These are phyloP conservation scores for Globisporangium emineosum DNA, from an alignment of 352 stramenopile genomes.

Conservation along the genomic window DNA sequence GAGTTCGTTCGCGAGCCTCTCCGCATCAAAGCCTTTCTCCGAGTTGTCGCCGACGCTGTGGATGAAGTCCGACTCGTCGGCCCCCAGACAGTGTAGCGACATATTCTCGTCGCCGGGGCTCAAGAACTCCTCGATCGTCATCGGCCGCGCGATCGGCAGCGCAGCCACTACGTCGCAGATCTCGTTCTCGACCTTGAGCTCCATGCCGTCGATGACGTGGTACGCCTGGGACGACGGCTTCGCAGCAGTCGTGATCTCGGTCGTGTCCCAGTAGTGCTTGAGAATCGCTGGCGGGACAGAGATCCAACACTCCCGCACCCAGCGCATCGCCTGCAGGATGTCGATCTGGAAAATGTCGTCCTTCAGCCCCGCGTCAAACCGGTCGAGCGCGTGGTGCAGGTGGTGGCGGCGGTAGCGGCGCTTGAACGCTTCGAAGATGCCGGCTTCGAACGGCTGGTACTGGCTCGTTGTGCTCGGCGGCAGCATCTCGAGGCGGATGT, in stretches of 20 bases:
- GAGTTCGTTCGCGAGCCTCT: slow-evolving; percentile 7
- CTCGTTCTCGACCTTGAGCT: slow-evolving; percentile 44
- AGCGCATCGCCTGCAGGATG: slow-evolving; percentile 49
- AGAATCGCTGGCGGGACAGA: slow-evolving; percentile 27
- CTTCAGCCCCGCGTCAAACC: slow-evolving; percentile 40
- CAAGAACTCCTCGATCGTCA: slow-evolving; percentile 50
- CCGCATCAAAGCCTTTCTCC: not conserved
- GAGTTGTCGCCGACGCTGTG: slow-evolving; percentile 20
- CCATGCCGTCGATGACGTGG: slow-evolving; percentile 31
- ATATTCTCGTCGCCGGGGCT: slow-evolving; percentile 42
- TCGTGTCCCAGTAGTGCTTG: slow-evolving; percentile 38
- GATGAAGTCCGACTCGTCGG: slow-evolving; percentile 43
- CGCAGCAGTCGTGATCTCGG: slow-evolving; percentile 28
- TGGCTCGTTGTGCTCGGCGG: slow-evolving; percentile 26
- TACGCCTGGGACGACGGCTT: slow-evolving; percentile 14
- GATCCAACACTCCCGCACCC: slow-evolving; percentile 47
- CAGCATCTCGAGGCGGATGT: slow-evolving; percentile 50
- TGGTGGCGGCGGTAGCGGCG: slow-evolving; percentile 50
- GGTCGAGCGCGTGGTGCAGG: slow-evolving; percentile 50
- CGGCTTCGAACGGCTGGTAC: slow-evolving; percentile 37
- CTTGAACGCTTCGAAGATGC: slow-evolving; percentile 50
- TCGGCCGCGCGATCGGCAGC: slow-evolving; percentile 34
- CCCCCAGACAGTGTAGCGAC: slow-evolving; percentile 38
- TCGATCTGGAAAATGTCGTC: slow-evolving; percentile 46
- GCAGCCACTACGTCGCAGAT: slow-evolving; percentile 44